phyloP scores from a whole-genome alignment of 2,329 filamentous ascomycete species.

The Fusarium floridanum region DNA sequence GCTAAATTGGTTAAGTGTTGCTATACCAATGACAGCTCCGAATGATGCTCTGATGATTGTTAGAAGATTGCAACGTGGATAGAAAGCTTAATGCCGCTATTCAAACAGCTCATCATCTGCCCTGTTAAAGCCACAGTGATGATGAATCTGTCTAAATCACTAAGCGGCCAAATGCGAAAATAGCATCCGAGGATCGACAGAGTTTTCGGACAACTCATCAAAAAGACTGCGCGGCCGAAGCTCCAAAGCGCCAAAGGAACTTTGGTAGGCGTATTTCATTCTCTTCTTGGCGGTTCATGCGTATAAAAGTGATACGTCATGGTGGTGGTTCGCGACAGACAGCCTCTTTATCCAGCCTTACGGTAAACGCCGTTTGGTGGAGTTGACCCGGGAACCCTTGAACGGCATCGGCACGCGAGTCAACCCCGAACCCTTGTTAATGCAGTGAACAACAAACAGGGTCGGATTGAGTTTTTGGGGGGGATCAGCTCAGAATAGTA shows the following conservation, averaged over 20 bases:
- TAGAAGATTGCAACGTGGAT: neutral
- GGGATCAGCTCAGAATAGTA: slow-evolving; percentile 30
- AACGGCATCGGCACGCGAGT: slow-evolving; percentile 16
- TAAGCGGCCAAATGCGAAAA: neutral
- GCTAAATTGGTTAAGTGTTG: neutral
- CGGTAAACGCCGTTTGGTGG: slow-evolving; percentile 11
- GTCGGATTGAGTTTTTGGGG: neutral
- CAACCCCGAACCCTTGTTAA: slow-evolving; percentile 14
- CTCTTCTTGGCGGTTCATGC: slow-evolving; percentile 30
- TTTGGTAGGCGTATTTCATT: neutral
- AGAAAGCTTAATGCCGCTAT: neutral
- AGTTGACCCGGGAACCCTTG: slow-evolving; percentile 9
- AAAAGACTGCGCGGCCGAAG: neutral
- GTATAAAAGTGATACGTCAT: slow-evolving; percentile 24
- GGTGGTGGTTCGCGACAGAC: neutral
- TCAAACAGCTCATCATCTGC: neutral
- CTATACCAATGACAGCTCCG: neutral
- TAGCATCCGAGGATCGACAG: neutral
- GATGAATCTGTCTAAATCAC: slow-evolving; percentile 17
- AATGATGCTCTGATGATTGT: neutral
- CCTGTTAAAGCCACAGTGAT: slow-evolving; percentile 36
- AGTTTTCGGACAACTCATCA: slow-evolving; percentile 7
- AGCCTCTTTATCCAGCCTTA: slow-evolving; percentile 9
- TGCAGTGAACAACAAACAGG: slow-evolving; percentile 28
- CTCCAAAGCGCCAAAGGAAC: slow-evolving; percentile 1